Base-by-base conservation (phyloP, 768 basidiomycete species). In the Infundibulicybe gibba region DNA sequence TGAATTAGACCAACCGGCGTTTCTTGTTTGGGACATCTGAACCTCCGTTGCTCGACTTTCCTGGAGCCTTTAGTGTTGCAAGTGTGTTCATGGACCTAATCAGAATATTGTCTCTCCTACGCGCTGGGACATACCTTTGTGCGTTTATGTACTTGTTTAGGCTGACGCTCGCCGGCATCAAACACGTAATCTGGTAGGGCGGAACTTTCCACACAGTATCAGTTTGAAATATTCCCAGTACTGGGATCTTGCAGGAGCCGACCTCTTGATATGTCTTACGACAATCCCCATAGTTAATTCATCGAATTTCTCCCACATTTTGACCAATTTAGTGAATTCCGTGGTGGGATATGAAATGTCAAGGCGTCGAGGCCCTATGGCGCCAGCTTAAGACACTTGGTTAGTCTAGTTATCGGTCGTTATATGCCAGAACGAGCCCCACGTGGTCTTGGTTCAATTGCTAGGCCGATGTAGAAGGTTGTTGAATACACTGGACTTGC, bases 331-430 rank as follows among this genome's bases (percentile, higher is more conserved):
- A 10, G 85, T 88, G 63, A 98, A 99, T 59, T 97, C 92, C 20
- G 86, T 88, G 3, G 92, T 97, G 3, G 97, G 97, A 69, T 94
- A 97, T 41, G 94, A 94, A 49, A 99, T 94, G 65, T 99, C 97
- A 54, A 99, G 74, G 61, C 80, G 85, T 53, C 94, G 79, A 44
- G 88, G 84, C 20, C 87, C 93, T 50, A 76, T 67, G 6, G 86
- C 72, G 15, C 86, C 88, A 51, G 84, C 92, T 94, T 72, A 8
- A 25, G 25, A 25, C 8, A 25, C 8, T 25, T 8, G 25, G 25
- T 40, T 54, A 58, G 44, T 32, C 38, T 30, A 35, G 52, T 31
- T 14, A 21, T 50, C 14, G 49, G 40, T 40, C 37, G 41, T 50
- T 11, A 32, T 44, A 39, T 12, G 40, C 43, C 5, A 48, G 44